phyloP scores from a whole-genome alignment of 805 yeast species.

The Jamesozyma hellenica region DNA sequence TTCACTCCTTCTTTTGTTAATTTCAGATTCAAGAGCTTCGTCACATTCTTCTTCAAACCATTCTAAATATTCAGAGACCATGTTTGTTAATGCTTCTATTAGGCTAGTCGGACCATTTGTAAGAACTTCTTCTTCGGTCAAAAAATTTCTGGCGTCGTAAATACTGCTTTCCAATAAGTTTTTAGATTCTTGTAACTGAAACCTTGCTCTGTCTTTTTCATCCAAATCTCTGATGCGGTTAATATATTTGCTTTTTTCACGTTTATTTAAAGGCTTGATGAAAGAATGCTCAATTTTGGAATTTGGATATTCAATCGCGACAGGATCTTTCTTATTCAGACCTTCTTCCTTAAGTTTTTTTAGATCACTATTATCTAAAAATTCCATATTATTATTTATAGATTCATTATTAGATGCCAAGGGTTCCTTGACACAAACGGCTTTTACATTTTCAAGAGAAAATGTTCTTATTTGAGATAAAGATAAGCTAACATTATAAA shows the following conservation, averaged over 20 bases:
- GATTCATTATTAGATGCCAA: not conserved
- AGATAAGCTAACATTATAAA: constrained; percentile 34
- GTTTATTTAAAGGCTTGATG: constrained; percentile 2
- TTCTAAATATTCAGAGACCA: constrained; percentile 45
- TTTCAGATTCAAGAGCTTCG: constrained; percentile 27
- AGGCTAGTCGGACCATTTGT: constrained; percentile 34
- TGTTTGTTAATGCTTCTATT: constrained; percentile 29
- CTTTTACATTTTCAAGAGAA: constrained; percentile 35
- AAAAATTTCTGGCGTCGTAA: constrained; percentile 52
- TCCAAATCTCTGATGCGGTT: constrained; percentile 45
- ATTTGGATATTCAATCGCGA: not conserved
- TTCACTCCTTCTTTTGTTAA: constrained; percentile 5
- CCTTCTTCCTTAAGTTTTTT: constrained; percentile 4
- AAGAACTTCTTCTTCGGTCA: constrained; percentile 43
- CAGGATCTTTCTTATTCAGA: constrained; percentile 2
- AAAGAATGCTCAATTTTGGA: not conserved
- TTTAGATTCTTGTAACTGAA: constrained; percentile 50
- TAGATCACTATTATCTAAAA: constrained; percentile 11
- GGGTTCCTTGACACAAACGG: constrained; percentile 30
- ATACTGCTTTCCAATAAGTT: constrained; percentile 67
- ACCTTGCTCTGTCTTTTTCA: constrained; percentile 35
- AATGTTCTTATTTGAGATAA: constrained; percentile 44
- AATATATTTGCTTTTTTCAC: constrained; percentile 1
- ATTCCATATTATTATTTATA: constrained; percentile 18
- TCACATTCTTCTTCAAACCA: constrained; percentile 75